A percentile compares a stretch with the other conserved stretches of the same genome.
These are phyloP conservation scores for Fusarium sublunatum DNA, from an alignment of 2,329 filamentous ascomycete genomes.

Conservation along the genomic window DNA sequence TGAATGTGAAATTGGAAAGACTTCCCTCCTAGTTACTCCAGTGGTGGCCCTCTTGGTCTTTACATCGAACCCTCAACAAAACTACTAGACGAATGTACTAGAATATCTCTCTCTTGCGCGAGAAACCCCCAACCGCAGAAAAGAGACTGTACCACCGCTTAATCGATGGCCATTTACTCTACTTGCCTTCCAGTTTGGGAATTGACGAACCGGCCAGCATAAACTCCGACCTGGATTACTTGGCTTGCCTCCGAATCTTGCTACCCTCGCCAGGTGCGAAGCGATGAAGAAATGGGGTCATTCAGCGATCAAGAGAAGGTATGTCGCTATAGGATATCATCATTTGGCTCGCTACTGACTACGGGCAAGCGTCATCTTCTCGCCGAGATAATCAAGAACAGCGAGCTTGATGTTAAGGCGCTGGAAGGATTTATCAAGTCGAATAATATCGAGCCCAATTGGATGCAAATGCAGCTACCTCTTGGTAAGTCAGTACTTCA, in stretches of 20 bases:
- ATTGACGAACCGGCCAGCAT: background rate
- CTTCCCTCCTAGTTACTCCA: background rate
- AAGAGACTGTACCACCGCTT: background rate
- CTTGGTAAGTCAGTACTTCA: constrained; percentile 51
- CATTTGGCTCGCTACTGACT: constrained; percentile 2
- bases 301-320: constrained; percentile 67
- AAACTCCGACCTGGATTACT: background rate
- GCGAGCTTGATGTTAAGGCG: constrained; percentile 59
- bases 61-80: background rate
- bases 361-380: constrained; percentile 65
- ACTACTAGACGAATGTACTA: background rate
- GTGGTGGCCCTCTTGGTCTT: background rate
- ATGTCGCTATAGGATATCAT: constrained; percentile 26
- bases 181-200: constrained; percentile 1
- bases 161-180: constrained; percentile 5
- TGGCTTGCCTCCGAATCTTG: background rate
- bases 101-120: background rate
- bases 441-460: constrained; percentile 56
- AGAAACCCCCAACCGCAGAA: background rate
- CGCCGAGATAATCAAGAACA: constrained; percentile 68
- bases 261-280: background rate
- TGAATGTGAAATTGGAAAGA: background rate
- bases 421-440: constrained; percentile 61
- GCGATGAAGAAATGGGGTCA: constrained; percentile 34
- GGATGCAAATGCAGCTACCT: constrained; percentile 62